phyloP scores from a whole-genome alignment of 2,329 filamentous ascomycete species.

The Penicillium sp. region DNA sequence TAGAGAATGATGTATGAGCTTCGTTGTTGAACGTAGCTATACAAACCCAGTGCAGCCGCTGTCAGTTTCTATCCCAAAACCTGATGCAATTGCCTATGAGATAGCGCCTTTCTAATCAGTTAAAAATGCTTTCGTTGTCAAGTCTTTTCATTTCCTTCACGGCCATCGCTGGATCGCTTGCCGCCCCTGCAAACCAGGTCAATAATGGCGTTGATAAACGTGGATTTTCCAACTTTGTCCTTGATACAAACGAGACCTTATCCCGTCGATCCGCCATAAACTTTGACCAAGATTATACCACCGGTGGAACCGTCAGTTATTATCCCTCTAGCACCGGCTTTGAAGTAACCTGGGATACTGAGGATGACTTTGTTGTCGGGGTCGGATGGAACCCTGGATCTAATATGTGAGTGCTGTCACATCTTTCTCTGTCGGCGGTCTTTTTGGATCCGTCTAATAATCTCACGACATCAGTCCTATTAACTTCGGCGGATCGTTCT shows the following conservation, averaged over 20 bases:
- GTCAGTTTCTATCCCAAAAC: too few relatives aligned
- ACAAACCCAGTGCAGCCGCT: too few relatives aligned
- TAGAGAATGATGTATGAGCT: too few relatives aligned
- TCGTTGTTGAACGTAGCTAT: too few relatives aligned
- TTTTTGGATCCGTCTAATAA: background rate
- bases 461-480: slow-evolving; percentile 13
- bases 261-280: slow-evolving; percentile 1
- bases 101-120: too few relatives aligned
- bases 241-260: background rate
- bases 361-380: slow-evolving; percentile 54
- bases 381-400: slow-evolving; percentile 57
- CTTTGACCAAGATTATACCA: slow-evolving; percentile 7
- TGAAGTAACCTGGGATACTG: slow-evolving; percentile 43
- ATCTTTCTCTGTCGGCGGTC: background rate
- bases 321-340: slow-evolving; percentile 46
- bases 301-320: slow-evolving; percentile 41
- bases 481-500: slow-evolving; percentile 27
- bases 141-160: background rate
- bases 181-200: background rate
- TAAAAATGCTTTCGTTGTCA: slow-evolving; percentile 8
- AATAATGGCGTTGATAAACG: background rate
- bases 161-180: background rate
- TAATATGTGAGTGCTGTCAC: slow-evolving; percentile 41
- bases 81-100: too few relatives aligned
- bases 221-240: slow-evolving; percentile 5